These are phyloP conservation scores for Termitomyces heimii DNA, from an alignment of 768 basidiomycete species.

Conservation along the genomic window DNA sequence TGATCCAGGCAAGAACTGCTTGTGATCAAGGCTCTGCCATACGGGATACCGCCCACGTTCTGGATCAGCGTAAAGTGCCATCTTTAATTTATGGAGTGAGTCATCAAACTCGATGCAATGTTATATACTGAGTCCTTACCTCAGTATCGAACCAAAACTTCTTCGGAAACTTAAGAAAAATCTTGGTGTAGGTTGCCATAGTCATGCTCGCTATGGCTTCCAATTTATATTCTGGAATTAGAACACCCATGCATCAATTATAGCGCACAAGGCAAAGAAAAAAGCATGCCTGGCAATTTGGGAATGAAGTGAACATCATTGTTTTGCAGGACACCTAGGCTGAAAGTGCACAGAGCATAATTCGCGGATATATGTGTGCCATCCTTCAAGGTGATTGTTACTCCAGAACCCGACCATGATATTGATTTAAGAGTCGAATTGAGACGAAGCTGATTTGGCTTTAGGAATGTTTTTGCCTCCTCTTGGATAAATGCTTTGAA, in stretches of 20 bases:
- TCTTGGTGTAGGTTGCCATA: slow-evolving; percentile 67
- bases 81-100: slow-evolving; percentile 21
- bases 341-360: slow-evolving; percentile 63
- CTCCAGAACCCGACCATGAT: slow-evolving; percentile 36
- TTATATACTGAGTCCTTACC: slow-evolving; percentile 14
- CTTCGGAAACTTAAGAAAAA: slow-evolving; percentile 56
- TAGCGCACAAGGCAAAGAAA: neutral
- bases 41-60: slow-evolving; percentile 59
- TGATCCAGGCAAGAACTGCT: slow-evolving; percentile 53
- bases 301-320: slow-evolving; percentile 54
- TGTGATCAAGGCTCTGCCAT: slow-evolving; percentile 61
- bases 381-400: slow-evolving; percentile 39
- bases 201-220: slow-evolving; percentile 59
- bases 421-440: slow-evolving; percentile 47
- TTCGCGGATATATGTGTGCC: slow-evolving; percentile 42
- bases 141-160: slow-evolving; percentile 51
- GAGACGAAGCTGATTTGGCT: slow-evolving; percentile 37
- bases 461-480: slow-evolving; percentile 52
- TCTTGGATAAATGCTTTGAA: slow-evolving; percentile 51
- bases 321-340: slow-evolving; percentile 64
- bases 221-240: slow-evolving; percentile 39
- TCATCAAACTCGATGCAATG: neutral
- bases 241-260: neutral
- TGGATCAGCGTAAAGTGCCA: slow-evolving; percentile 51
- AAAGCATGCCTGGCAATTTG: slow-evolving; percentile 33